Base-by-base conservation (phyloP, 371 early-diverging fungal genomes). In the Mucor indicus region DNA sequence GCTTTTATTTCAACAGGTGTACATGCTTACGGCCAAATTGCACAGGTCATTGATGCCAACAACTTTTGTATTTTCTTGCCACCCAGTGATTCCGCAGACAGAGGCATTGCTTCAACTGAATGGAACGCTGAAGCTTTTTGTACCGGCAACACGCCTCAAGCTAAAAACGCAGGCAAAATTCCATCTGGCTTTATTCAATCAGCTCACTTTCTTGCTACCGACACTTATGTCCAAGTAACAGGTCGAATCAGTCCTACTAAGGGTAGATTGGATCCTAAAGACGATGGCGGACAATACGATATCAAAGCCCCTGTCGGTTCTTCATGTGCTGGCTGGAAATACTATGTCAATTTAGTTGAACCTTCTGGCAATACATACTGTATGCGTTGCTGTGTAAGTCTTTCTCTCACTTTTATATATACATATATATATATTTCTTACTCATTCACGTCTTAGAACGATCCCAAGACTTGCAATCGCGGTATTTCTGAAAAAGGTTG, bases 21-120 rank as follows among this genome's bases (percentile, higher is more conserved):
- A 22, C 39, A 51, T 38, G 65, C 65, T 44, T 53, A 44, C 36
- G 65, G 68, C 2, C 67, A 69, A 48, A 56, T 64, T 19, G 66
- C 53, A 31, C 70, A 72, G 41, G 47, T 82, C 9, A 56, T 72
- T 32, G 68, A 68, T 33, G 60, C 50, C 2, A 55, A 53, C 31
- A 61, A 72, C 48, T 79, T 72, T 47, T 82, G 83, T 52, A 48
- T 70, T 1, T 80, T 79, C 50, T 55, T 82, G n/a, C 83, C 83
- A 9, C 80, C 77, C 21, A 33, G 52, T 12, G 64, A 59, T 10
- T 59, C 63, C 13, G 44, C 40, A 9, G 57, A 72, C 25, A 52
- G 75, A 38, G 40, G 59, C 10, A 58, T 65, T 33, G 50, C 76
- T 9, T 70, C 69, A 32, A 75, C 72, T 17, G 79, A 80, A 56